A percentile compares a stretch with the other conserved stretches of the same genome.
These are phyloP conservation scores for Rhizoclosmatium globosum DNA, from an alignment of 192 early-diverging fungal genomes.

Conservation along the genomic window DNA sequence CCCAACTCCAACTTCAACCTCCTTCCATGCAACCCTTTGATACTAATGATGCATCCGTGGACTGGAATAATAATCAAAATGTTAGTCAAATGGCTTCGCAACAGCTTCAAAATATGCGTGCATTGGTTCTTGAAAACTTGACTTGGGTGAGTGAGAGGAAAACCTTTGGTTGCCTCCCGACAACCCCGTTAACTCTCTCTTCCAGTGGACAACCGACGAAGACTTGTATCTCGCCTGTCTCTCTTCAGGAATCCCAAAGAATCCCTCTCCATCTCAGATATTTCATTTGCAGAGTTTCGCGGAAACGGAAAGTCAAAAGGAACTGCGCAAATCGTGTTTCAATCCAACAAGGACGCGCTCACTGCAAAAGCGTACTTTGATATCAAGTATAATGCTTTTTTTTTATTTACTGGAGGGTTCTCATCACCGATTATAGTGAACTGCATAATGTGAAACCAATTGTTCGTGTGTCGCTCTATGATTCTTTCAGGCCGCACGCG, in stretches of 20 bases:
- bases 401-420: background rate
- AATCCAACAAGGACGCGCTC: slow-evolving; percentile 22
- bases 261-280: slow-evolving; percentile 1
- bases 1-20: background rate
- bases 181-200: too few relatives aligned
- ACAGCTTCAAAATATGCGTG: slow-evolving; percentile 15
- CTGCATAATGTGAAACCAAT: slow-evolving; percentile 16
- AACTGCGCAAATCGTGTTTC: slow-evolving; percentile 14
- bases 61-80: background rate
- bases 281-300: slow-evolving; percentile 14
- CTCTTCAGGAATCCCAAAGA: background rate
- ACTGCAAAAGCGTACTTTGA: slow-evolving; percentile 21
- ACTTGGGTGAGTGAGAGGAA: slow-evolving; percentile 16
- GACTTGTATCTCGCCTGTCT: slow-evolving; percentile 16
- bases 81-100: background rate
- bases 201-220: slow-evolving; percentile 32
- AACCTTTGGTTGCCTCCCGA: background rate
- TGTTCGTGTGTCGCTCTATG: background rate
- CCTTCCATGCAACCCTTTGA: background rate
- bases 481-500: background rate
- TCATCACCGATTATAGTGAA: slow-evolving; percentile 5
- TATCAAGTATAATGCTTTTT: slow-evolving; percentile 7
- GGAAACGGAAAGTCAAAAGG: slow-evolving; percentile 23
- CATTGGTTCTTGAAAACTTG: slow-evolving; percentile 16
- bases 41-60: background rate